Evolutionary conservation across 768 basidiomycete genomes (phyloP), one percentile per base, ranked within the genome.

Genomic region (Suillus subluteus): DNA sequence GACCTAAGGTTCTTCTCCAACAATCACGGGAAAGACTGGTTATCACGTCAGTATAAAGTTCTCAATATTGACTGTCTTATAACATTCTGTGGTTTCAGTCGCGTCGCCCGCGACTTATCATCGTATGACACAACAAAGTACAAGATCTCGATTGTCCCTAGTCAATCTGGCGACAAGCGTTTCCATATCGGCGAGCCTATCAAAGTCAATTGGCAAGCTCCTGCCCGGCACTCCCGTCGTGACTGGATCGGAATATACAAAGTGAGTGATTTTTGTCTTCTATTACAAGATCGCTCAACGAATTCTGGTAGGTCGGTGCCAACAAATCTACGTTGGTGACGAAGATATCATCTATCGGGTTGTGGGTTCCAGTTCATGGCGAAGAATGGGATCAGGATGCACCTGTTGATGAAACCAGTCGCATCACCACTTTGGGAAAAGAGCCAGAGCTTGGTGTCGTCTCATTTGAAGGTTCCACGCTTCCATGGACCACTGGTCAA

Each of bases 231-330:
- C 74, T 96, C 96, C 15, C 85, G 93, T 15, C 88, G 89, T 71
- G 98, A 99, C 76, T 99, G 98, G 98, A 92, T 99, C 72, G 98
- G 96, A 16, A 87, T 98, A 32, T 95, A 95, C 74, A 84, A 91
- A 75, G 93, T 93, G 71, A 48, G 82, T 74, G 58, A 61, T 58
- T 2, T 50, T 46, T 43, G 35, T 62, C 4, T n/a, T 35, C 26
- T 23, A 56, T 46, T 23, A 30, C 35, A 7, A 62, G 48, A 43
- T 35, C 46, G 68, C 38, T 64, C 44, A 37, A 37, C 59, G 15
- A 26, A 26, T 54, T 62, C 41, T 35, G 59, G 63, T 71, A 93
- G 92, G 84, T 96, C 62, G 96, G 94, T 38, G 95, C 95, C 0
- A 98, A 96, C 77, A 89, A 89, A 73, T 93, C 90, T 16, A 87